Evolutionary conservation across 805 yeast species (phyloP), one percentile per base, ranked within the genome.

Genomic region (Zygosaccharomyces bailii): DNA sequence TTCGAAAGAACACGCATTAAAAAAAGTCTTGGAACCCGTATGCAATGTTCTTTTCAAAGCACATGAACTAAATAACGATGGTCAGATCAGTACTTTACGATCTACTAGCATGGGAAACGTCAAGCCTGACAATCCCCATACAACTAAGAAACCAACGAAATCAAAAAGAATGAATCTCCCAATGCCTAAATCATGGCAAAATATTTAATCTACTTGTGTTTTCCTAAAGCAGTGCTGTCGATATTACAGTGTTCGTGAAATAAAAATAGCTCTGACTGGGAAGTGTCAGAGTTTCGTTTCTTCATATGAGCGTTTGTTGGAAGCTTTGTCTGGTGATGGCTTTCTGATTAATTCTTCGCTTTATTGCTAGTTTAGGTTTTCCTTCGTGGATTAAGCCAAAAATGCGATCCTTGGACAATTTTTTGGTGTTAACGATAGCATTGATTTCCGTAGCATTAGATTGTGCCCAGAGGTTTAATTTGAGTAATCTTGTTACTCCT

Each of bases 21-120:
- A 79, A 45, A 70, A 78, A 14, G 70, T 79, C 41, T 74, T 78
- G 39, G 51, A 45, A 10, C 76, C 76, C 76, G 10, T 59, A 66
- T 25, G 76, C 74, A 9, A 67, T 70, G 36, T 60, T 69, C 51
- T 66, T 71, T 27, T 73, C 77, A 16, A 79, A 83, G 16, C 79
- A 77, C 51, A 75, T 78, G 20, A 78, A 81, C 5, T 81, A 80
- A 55, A 72, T 80, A 46, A 66, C 79, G 33, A 63, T 76, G 24
- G 91, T 90, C 90, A 85, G 40, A 82, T 72, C 63, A 81, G 76
- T n/a, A 78, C 68, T 4, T 82, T 73, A 4, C 88, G 84, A 46
- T 75, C 75, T 11, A 84, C 82, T 49, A 84, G 69, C 29, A 80
- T 68, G 51, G 76, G 72, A 51, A 83, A 70, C 32, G 76, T 69